Conservation (phyloP, 2,329 filamentous ascomycete species). For the Aureobasidium sp. region DNA sequence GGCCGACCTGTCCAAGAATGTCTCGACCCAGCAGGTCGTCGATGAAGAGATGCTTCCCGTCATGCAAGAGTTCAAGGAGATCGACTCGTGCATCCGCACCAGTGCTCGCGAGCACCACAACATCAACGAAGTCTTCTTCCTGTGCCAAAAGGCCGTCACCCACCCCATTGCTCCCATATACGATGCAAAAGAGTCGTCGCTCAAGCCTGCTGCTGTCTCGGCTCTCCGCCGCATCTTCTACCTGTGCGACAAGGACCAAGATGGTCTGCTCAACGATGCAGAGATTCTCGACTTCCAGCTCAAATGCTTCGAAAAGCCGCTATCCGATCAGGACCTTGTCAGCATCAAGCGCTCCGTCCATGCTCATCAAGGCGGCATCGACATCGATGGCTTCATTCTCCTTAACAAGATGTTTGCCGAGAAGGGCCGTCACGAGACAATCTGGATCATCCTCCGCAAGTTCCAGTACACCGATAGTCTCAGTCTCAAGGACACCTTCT, state of each 20-base stretch:
- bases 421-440: slow-evolving; percentile 94
- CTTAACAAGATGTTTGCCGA: slow-evolving; percentile 95
- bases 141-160: slow-evolving; percentile 96
- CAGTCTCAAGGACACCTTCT: slow-evolving; percentile 81
- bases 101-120: slow-evolving; percentile 89
- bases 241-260: slow-evolving; percentile 91
- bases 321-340: slow-evolving; percentile 72
- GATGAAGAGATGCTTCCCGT: slow-evolving; percentile 97
- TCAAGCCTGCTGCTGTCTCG: slow-evolving; percentile 84
- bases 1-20: slow-evolving; percentile 73
- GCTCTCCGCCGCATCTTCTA: slow-evolving; percentile 90
- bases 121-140: slow-evolving; percentile 90
- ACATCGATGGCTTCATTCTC: slow-evolving; percentile 75
- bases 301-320: slow-evolving; percentile 83
- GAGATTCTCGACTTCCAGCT: slow-evolving; percentile 88
- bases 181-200: slow-evolving; percentile 79
- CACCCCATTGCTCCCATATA: slow-evolving; percentile 95
- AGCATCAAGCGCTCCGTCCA: slow-evolving; percentile 87
- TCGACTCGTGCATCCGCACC: slow-evolving; percentile 93
- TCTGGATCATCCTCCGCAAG: slow-evolving; percentile 92
- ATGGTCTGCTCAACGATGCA: slow-evolving; percentile 80
- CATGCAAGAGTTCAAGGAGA: slow-evolving; percentile 98
- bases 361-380: slow-evolving; percentile 53
- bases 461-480: slow-evolving; percentile 96
- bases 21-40: slow-evolving; percentile 73